Conservation (phyloP, 805 yeast genomes). For the Jamesozyma piceae region DNA sequence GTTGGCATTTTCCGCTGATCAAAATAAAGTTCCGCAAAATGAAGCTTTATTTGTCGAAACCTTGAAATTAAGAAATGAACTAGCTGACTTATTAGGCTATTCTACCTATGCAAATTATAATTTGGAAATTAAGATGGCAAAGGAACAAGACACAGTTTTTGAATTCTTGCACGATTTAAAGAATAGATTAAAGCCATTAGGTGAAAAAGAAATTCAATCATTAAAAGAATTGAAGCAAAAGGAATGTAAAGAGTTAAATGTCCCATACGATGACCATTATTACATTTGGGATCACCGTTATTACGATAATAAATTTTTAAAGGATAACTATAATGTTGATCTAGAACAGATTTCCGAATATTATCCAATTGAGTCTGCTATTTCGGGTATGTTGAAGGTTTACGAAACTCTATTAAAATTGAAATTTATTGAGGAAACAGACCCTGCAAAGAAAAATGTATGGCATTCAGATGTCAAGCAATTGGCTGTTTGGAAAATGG, state of each 20-base stretch:
- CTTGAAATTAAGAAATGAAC: constrained; percentile 48
- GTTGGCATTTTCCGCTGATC: constrained; percentile 55
- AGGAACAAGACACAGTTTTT: constrained; percentile 49
- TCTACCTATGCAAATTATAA: constrained; percentile 58
- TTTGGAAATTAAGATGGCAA: constrained; percentile 76
- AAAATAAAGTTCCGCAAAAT: constrained; percentile 58
- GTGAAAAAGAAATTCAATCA: constrained; percentile 41
- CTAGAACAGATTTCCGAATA: constrained; percentile 63
- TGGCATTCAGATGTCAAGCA: constrained; percentile 80
- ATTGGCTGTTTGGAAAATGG: constrained; percentile 61
- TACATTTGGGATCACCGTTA: constrained; percentile 70
- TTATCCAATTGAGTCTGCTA: constrained; percentile 64
- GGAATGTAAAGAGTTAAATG: constrained; percentile 40
- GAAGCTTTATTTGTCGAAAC: constrained; percentile 52
- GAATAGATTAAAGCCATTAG: constrained; percentile 50
- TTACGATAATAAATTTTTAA: constrained; percentile 57
- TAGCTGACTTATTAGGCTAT: constrained; percentile 60
- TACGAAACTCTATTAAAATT: constrained; percentile 63
- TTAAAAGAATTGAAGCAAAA: constrained; percentile 45
- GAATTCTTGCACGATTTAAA: constrained; percentile 55
- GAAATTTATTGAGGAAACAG: constrained; percentile 47
- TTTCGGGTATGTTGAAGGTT: constrained; percentile 57
- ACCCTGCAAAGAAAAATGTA: constrained; percentile 34
- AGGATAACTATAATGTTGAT: constrained; percentile 63
- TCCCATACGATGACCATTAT: constrained; percentile 34